Evolutionary conservation across 345 rosid species (phyloP).

Genomic region (Populus alba): DNA sequence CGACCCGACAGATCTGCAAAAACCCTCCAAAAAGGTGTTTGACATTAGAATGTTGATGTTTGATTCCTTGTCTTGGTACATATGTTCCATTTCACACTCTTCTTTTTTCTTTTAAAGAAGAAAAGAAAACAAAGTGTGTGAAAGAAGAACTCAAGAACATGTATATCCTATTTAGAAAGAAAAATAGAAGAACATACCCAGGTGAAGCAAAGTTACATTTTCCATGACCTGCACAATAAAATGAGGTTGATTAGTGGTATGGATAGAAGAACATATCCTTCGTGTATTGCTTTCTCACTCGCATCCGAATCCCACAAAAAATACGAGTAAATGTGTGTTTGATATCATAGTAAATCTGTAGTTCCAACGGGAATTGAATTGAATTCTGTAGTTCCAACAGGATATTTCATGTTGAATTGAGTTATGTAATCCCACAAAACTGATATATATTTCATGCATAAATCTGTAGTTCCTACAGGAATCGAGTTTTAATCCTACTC

Average conservation of each 20-base stretch:
- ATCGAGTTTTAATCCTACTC: background rate
- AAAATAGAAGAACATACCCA: constrained; percentile 10
- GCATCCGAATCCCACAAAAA: too few species aligned
- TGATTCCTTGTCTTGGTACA: too few species aligned
- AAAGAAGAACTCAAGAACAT: background rate
- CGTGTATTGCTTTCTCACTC: too few species aligned
- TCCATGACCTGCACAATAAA: constrained; percentile 24
- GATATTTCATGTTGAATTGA: too few species aligned
- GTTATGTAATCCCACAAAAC: too few species aligned
- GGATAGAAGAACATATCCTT: too few species aligned
- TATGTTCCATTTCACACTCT: background rate
- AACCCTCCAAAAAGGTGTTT: background rate
- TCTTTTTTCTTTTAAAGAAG: background rate
- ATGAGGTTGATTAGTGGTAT: background rate
- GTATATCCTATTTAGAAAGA: background rate
- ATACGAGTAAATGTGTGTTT: too few species aligned
- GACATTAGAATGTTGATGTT: background rate
- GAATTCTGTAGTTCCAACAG: too few species aligned
- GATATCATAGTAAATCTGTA: too few species aligned
- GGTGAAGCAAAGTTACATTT: constrained; percentile 23
- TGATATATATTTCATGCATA: too few species aligned
- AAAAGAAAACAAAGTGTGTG: background rate
- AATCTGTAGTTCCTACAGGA: background rate
- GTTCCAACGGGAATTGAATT: too few species aligned
- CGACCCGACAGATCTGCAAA: constrained; percentile 42